Evolutionary conservation across 169 alveolate species (phyloP), one percentile per base, ranked within the genome.

Genomic region (Cytauxzoon felis): DNA sequence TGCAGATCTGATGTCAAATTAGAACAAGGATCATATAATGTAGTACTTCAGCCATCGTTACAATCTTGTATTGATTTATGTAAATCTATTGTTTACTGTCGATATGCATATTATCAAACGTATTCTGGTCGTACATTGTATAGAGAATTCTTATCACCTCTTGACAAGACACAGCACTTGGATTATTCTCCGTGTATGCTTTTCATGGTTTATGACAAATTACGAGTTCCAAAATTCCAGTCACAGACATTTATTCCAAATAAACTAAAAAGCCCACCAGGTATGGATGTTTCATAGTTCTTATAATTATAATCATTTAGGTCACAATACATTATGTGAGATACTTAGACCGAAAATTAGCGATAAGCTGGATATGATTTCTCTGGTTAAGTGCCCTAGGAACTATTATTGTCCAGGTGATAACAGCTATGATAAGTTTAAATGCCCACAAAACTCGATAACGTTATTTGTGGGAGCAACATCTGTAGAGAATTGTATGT

Each of bases 361-460:
- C n/a, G n/a, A n/a, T n/a, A n/a, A n/a, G n/a, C n/a, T n/a, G n/a
- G n/a, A n/a, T n/a, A n/a, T n/a, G n/a, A n/a, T n/a, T n/a, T n/a
- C n/a, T n/a, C n/a, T 73, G 58, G 16, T 66, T 26, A 52, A 32
- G 24, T 86, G 92, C 40, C 87, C 87, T 36, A 70, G 36, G 62
- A 80, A 81, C 73, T 56, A 81, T 49, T 86, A 86, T 62, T 86
- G 92, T 50, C 89, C 89, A 21, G 92, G 89, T 3, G 87, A 72
- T 24, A 56, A 59, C n/a, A 73, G 63, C 21, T 78, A 80, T 19
- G 53, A 54, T 27, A 57, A 59, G 53, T 62, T 63, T 56, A 56
- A 62, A 18, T 86, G 92, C 32, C 89, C 92, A 24, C 26, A 7
- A 41, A 76, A 86, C 45, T 86, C 92, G 23, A 61, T 41, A n/a